These are phyloP conservation scores for Cordyceps militaris DNA, from an alignment of 2,329 filamentous ascomycete species.

Conservation along the genomic window DNA sequence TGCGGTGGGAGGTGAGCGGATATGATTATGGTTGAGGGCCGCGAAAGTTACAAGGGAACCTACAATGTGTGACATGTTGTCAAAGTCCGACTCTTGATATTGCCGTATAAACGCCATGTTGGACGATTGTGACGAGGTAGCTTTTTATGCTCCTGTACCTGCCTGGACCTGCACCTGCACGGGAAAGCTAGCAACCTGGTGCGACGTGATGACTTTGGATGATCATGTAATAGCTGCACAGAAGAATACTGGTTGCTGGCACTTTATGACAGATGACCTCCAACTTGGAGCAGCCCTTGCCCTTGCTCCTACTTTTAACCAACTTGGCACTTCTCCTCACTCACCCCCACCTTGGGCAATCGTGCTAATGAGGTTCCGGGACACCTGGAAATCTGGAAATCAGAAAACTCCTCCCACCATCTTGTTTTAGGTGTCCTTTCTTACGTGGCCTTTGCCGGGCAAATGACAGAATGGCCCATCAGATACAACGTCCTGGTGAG, in stretches of 20 bases:
- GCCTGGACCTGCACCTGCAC: no score
- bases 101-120: constrained; percentile 40
- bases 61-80: constrained; percentile 35
- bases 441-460: neutral
- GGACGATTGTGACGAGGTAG: neutral
- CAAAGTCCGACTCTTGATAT: constrained; percentile 33
- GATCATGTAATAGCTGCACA: no score
- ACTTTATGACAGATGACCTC: no score
- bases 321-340: neutral
- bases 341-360: neutral
- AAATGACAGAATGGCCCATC: neutral
- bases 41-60: constrained; percentile 14
- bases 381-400: no score
- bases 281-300: no score
- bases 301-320: no score
- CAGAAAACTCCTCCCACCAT: neutral
- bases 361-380: neutral
- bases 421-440: no score
- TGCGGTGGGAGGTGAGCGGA: neutral
- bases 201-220: no score
- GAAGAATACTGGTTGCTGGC: no score
- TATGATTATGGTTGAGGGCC: neutral
- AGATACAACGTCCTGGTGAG: neutral
- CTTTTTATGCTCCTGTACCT: no score
- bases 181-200: no score